These are phyloP conservation scores for Ascochyta koolunga DNA, from an alignment of 2,329 filamentous ascomycete genomes.

Conservation along the genomic window DNA sequence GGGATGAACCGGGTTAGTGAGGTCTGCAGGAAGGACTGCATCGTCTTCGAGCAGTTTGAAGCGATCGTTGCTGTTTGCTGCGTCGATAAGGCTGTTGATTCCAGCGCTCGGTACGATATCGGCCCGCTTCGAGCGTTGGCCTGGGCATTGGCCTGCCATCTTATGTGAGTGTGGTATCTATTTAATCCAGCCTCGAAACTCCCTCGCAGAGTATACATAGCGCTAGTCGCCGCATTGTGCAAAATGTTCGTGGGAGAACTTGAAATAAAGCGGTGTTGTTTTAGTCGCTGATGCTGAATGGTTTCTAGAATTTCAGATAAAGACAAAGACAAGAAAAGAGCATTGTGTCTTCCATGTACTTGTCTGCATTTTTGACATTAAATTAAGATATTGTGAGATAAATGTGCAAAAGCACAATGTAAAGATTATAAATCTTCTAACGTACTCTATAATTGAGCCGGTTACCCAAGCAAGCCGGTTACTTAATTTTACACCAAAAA, in stretches of 20 bases:
- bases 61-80: slow-evolving; percentile 37
- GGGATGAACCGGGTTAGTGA: slow-evolving; percentile 39
- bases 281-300: neutral
- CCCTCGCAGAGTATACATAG: slow-evolving; percentile 2
- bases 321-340: slow-evolving; percentile 6
- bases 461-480: neutral
- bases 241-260: neutral
- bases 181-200: neutral
- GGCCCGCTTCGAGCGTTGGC: neutral
- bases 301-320: neutral
- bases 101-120: neutral
- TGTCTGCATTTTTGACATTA: neutral
- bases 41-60: slow-evolving; percentile 40
- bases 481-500: neutral
- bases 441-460: neutral
- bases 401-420: too few relatives aligned
- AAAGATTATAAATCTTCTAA: too few relatives aligned
- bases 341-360: neutral
- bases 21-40: slow-evolving; percentile 25
- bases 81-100: slow-evolving; percentile 27
- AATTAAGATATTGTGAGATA: neutral
- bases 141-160: neutral
- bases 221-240: neutral
- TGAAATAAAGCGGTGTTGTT: neutral
- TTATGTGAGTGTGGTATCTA: neutral